Percentiles rank a stretch among this genome's conserved stretches.
Conservation (phyloP, 83 land plant genomes). For the Isoetes engelmannii region DNA sequence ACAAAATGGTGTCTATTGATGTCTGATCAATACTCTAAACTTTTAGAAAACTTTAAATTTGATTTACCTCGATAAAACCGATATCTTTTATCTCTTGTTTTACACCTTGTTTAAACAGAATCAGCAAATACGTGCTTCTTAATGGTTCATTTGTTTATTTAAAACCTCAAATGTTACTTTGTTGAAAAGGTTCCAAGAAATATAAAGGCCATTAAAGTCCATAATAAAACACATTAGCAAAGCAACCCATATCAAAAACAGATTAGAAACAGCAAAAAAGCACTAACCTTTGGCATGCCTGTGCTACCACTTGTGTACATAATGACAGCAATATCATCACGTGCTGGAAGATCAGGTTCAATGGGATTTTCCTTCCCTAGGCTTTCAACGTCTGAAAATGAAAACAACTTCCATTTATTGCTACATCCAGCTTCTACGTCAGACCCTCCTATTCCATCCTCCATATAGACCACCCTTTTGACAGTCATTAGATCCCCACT, state of each 20-base stretch:
- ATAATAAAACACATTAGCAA: background rate
- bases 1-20: too few species aligned
- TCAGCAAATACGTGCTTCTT: too few species aligned
- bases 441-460: constrained; percentile 33
- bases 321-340: constrained; percentile 88
- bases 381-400: constrained; percentile 55
- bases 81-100: too few species aligned
- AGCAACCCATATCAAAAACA: background rate
- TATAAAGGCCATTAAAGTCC: background rate
- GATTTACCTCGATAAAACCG: too few species aligned
- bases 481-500: constrained; percentile 72
- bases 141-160: too few species aligned
- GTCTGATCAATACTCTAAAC: too few species aligned
- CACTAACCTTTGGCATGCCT: constrained; percentile 84
- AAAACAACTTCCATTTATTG: constrained; percentile 47
- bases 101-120: too few species aligned
- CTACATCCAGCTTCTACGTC: constrained; percentile 24
- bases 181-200: too few species aligned
- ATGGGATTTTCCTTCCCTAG: constrained; percentile 49
- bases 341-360: constrained; percentile 57
- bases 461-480: constrained; percentile 66
- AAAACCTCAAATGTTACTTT: too few species aligned
- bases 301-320: constrained; percentile 99
- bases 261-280: too few species aligned
- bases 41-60: too few species aligned